phyloP scores from a whole-genome alignment of 768 basidiomycete species.

The Pulveroboletus ravenelii region DNA sequence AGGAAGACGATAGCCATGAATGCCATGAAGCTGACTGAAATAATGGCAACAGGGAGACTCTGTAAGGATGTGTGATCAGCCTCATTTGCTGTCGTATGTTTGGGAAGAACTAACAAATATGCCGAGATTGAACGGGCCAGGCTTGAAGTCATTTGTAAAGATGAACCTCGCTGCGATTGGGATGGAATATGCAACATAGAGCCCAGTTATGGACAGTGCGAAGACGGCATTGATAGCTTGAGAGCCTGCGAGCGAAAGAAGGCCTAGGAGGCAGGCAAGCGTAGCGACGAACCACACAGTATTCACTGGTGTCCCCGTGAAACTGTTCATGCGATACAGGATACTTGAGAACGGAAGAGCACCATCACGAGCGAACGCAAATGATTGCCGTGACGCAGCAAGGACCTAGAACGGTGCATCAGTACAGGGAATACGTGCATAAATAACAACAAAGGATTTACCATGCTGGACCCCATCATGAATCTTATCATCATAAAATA shows the following conservation, averaged over 20 bases:
- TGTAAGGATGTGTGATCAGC: constrained; percentile 20
- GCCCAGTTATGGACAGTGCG: constrained; percentile 41
- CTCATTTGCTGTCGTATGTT: background rate
- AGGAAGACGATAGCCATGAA: constrained; percentile 60
- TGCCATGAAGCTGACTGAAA: constrained; percentile 59
- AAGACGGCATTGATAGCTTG: constrained; percentile 58
- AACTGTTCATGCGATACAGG: constrained; percentile 52
- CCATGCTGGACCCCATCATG: constrained; percentile 50
- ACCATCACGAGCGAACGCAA: constrained; percentile 57
- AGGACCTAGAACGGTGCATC: constrained; percentile 32
- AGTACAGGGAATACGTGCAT: background rate
- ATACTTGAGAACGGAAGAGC: constrained; percentile 54
- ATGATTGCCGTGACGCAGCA: constrained; percentile 51
- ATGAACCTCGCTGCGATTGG: constrained; percentile 49
- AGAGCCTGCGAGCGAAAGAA: constrained; percentile 52
- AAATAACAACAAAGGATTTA: constrained; percentile 6
- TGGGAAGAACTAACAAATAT: constrained; percentile 31
- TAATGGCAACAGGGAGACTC: constrained; percentile 51
- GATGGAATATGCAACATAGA: constrained; percentile 45
- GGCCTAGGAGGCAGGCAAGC: constrained; percentile 41
- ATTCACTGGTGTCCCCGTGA: constrained; percentile 52
- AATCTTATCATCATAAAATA: constrained; percentile 24
- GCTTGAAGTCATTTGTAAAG: constrained; percentile 42
- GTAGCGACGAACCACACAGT: constrained; percentile 51
- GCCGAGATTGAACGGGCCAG: constrained; percentile 47